Percentiles rank a stretch among this genome's conserved stretches.
phyloP scores from a whole-genome alignment of 306 rosid genomes.

The Clitoria ternatea region DNA sequence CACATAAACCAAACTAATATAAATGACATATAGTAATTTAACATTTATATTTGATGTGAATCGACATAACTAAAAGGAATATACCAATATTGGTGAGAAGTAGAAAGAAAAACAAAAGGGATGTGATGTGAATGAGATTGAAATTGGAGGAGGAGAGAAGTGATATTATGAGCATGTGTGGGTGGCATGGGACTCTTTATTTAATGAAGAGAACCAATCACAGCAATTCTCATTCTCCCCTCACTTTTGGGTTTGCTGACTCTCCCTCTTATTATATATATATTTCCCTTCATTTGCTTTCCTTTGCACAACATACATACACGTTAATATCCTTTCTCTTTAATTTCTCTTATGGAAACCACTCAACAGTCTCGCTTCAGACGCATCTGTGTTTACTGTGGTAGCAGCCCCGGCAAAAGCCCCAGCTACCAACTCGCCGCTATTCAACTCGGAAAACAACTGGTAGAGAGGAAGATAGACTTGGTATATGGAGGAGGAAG shows the following conservation, averaged over 20 bases:
- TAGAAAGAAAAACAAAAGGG: not conserved
- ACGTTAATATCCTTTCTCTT: no score
- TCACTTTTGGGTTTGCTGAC: slow-evolving; percentile 27
- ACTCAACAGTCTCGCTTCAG: slow-evolving; percentile 57
- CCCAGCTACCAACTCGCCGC: slow-evolving; percentile 85
- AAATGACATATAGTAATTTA: no score
- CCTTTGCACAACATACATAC: not conserved
- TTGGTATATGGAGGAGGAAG: slow-evolving; percentile 99
- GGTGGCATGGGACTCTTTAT: not conserved
- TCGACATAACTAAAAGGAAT: no score
- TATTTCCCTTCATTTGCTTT: not conserved
- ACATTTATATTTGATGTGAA: no score
- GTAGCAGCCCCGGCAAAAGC: slow-evolving; percentile 82
- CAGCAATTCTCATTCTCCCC: slow-evolving; percentile 30
- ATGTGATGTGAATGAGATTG: slow-evolving; percentile 1
- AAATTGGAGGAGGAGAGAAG: not conserved
- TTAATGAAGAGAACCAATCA: slow-evolving; percentile 34
- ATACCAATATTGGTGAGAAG: slow-evolving; percentile 1
- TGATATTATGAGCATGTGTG: not conserved
- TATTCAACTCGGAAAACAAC: slow-evolving; percentile 68
- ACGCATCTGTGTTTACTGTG: slow-evolving; percentile 89
- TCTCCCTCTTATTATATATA: not conserved
- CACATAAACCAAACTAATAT: no score
- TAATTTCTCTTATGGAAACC: slow-evolving; percentile 38
- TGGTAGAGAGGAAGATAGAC: slow-evolving; percentile 91